Evolutionary conservation across 257 asterid species (phyloP), one percentile per base, ranked within the genome.

Genomic region (Leonotis leonurus): DNA sequence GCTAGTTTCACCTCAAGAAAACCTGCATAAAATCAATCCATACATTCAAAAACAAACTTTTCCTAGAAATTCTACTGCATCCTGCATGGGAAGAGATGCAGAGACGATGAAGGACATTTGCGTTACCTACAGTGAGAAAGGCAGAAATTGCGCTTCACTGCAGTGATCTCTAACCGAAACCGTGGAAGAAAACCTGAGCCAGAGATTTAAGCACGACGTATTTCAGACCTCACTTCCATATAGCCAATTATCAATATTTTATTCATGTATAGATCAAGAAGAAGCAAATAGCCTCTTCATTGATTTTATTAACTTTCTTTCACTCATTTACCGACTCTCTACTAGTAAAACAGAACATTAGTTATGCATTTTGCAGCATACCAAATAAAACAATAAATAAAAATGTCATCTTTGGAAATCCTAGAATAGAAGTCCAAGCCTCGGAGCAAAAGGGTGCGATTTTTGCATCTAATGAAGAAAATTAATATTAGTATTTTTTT

Each of bases 101-200:
- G n/a, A 29, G 24, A 7, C 26, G 30, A 27, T 30, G 17, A 50
- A 58, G 41, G 59, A 13, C 9, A 33, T 64, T 25, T 16, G 39
- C 6, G 26, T 51, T 44, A 77, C 78, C 76, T 69, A 67, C 61
- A 16, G 44, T 56, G 29, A 32, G 39, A 26, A 56, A 17, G 14
- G 65, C 16, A 52, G 26, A 51, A 63, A 68, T 39, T 60, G 56
- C 17, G 56, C 61, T 54, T 56, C 48, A 8, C 20, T 13, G 20
- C 16, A 48, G 12, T 18, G 13, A 17, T 3, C 25, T 41, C 66
- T 62, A 41, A 56, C 69, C 72, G 21, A 65, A 33, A 59, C 20
- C 56, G 54, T 51, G 53, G 56, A 32, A 70, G 54, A 67, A 52
- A 67, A 46, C 74, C 75, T 74, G 78, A 65, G 49, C 44, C 62